A percentile compares a stretch with the other conserved stretches of the same genome.
Evolutionary conservation across 1,139 yeast genomes (phyloP).

Genomic region (Pichia sp.): DNA sequence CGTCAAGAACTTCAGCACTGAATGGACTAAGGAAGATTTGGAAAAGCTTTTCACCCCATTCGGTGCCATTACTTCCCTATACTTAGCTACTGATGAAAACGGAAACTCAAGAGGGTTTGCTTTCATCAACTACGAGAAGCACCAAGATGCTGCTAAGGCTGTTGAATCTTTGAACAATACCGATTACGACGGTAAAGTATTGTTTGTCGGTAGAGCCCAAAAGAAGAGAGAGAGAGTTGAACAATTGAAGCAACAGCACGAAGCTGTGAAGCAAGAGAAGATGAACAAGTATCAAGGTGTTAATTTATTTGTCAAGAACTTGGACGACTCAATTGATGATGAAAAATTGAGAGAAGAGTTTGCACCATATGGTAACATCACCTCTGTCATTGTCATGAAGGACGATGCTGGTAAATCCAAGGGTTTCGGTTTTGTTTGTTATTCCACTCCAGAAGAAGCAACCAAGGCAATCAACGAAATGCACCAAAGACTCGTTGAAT

Average conservation of each 20-base stretch:
- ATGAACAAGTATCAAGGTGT: slow-evolving; percentile 96
- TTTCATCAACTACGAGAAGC: slow-evolving; percentile 85
- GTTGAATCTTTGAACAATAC: slow-evolving; percentile 88
- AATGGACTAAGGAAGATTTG: slow-evolving; percentile 69
- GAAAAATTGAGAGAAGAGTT: slow-evolving; percentile 91
- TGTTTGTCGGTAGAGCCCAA: slow-evolving; percentile 98
- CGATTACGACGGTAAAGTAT: slow-evolving; percentile 78
- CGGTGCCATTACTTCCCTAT: slow-evolving; percentile 83
- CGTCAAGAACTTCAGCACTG: slow-evolving; percentile 81
- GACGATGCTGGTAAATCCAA: slow-evolving; percentile 93
- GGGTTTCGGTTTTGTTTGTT: slow-evolving; percentile 98
- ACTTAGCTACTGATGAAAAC: slow-evolving; percentile 75
- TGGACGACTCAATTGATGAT: slow-evolving; percentile 89
- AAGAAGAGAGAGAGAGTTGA: slow-evolving; percentile 97
- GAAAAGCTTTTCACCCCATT: slow-evolving; percentile 63
- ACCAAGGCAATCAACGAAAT: slow-evolving; percentile 97
- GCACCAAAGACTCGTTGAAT: slow-evolving; percentile 95
- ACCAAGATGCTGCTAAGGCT: slow-evolving; percentile 85
- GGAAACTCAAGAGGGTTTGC: slow-evolving; percentile 96
- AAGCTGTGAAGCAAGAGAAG: slow-evolving; percentile 88
- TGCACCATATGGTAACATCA: slow-evolving; percentile 88
- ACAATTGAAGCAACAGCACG: slow-evolving; percentile 94
- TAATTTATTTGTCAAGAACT: slow-evolving; percentile 92
- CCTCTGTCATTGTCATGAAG: slow-evolving; percentile 95
- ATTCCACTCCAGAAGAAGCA: slow-evolving; percentile 97